These are phyloP conservation scores for Ogataea thermomethanolica DNA, from an alignment of 805 yeast genomes.

Conservation along the genomic window DNA sequence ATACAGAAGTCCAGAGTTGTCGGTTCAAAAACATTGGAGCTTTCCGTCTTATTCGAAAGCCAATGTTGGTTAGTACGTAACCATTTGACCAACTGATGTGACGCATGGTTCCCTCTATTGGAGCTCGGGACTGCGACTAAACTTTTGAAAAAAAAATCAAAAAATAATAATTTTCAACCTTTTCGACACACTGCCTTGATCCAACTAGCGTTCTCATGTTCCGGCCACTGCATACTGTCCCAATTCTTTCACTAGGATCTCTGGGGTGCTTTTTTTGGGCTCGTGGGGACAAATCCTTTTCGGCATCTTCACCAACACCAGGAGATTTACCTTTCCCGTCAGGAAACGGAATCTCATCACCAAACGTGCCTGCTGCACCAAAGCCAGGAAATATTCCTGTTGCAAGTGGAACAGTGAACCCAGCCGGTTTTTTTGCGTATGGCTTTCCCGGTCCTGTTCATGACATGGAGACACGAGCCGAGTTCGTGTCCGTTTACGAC, in stretches of 20 bases:
- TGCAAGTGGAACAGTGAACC: slow-evolving; percentile 47
- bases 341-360: slow-evolving; percentile 8
- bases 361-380: slow-evolving; percentile 7
- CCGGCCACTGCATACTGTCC: slow-evolving; percentile 16
- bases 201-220: slow-evolving; percentile 5
- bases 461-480: slow-evolving; percentile 69
- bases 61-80: background rate
- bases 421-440: slow-evolving; percentile 79
- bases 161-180: no score
- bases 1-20: background rate
- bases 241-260: slow-evolving; percentile 25
- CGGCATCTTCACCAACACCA: slow-evolving; percentile 17
- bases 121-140: background rate
- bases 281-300: slow-evolving; percentile 16
- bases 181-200: slow-evolving; percentile 7
- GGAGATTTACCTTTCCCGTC: slow-evolving; percentile 18
- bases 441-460: slow-evolving; percentile 96
- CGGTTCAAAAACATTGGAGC: background rate
- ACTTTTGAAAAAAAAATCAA: background rate
- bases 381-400: slow-evolving; percentile 7
- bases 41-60: no score
- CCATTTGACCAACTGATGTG: background rate
- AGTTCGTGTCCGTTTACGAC: slow-evolving; percentile 83
- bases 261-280: slow-evolving; percentile 30
- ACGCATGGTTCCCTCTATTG: background rate